Evolutionary conservation across 208 protist species (phyloP).

Genomic region (Endotrypanum monterogeii): DNA sequence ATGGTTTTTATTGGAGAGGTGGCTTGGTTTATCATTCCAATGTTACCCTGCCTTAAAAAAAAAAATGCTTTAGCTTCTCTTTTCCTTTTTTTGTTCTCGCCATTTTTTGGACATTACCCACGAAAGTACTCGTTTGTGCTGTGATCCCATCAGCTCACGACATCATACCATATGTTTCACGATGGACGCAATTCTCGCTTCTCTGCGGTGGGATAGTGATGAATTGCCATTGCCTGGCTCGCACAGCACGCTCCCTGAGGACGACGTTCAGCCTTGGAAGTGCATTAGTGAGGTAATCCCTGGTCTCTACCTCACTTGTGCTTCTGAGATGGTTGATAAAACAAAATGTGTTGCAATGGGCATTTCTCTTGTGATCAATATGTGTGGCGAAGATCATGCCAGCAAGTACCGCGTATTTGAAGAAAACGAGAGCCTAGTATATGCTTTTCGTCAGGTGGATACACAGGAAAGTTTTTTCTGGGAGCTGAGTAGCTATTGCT

Average conservation of each 20-base stretch:
- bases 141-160: too few species aligned
- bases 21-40: neutral
- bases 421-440: constrained; percentile 8
- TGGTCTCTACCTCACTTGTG: constrained; percentile 77
- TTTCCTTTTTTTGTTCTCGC: neutral
- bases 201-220: constrained; percentile 38
- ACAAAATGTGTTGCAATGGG: constrained; percentile 29
- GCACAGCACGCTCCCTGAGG: constrained; percentile 28
- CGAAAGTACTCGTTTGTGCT: neutral
- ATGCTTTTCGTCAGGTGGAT: constrained; percentile 36
- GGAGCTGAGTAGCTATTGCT: constrained; percentile 51
- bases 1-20: neutral
- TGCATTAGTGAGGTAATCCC: constrained; percentile 77
- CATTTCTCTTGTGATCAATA: constrained; percentile 67
- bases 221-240: constrained; percentile 33
- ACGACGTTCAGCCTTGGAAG: constrained; percentile 52
- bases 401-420: constrained; percentile 65
- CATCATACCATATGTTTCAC: neutral
- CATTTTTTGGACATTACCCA: neutral
- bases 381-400: constrained; percentile 56
- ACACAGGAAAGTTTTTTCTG: constrained; percentile 47
- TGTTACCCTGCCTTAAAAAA: neutral
- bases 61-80: neutral
- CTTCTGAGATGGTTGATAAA: constrained; percentile 46
- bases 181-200: constrained; percentile 25